Base-by-base conservation (phyloP, 495 filamentous ascomycete species). In the Talaromyces thailandensis region DNA sequence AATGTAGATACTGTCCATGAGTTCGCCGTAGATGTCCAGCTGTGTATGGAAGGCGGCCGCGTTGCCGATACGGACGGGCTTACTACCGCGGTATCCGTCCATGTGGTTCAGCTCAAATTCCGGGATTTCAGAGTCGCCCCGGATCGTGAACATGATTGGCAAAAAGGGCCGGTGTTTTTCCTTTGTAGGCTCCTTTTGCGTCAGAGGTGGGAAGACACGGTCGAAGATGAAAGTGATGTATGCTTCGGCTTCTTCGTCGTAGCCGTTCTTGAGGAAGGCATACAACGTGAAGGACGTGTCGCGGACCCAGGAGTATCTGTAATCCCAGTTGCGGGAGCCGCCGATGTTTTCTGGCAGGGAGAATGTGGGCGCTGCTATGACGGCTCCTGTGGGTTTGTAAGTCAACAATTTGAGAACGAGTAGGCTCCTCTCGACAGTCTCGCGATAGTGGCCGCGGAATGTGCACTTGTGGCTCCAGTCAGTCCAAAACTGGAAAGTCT, bases 121-220 rank as follows among this genome's bases (percentile, higher is more conserved):
- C 6, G 86, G 86, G 58, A 90, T 86, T 37, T 89, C 86, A 31
- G 83, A 88, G 56, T 86, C 85, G 43, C 88, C 88, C 7, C 82
- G 78, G 65, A 91, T 89, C 14, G 85, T 88, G 64, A 90, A 89
- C 87, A 91, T 91, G 67, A 91, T 88, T 16, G 88, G 87, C 5
- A 91, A 72, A n/a, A 83, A 73, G 1, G 72, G 73, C 8, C 68
- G 64, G 25, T 70, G 70, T 56, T 64, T 63, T 73, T 60, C 83
- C 71, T 62, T 81, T 73, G 64, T 75, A 21, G 32, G 69, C 62
- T 60, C 79, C 67, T 40, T 79, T 74, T 65, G 61, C 1, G 69
- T 63, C 56, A 73, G 67, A 8, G 73, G 74, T 8, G 73, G 74
- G 60, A 81, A 75, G 60, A 90, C 80, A 18, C 85, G 82, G 60